Evolutionary conservation across 2,329 filamentous ascomycete species (phyloP).

Genomic region (Fusarium algeriense): DNA sequence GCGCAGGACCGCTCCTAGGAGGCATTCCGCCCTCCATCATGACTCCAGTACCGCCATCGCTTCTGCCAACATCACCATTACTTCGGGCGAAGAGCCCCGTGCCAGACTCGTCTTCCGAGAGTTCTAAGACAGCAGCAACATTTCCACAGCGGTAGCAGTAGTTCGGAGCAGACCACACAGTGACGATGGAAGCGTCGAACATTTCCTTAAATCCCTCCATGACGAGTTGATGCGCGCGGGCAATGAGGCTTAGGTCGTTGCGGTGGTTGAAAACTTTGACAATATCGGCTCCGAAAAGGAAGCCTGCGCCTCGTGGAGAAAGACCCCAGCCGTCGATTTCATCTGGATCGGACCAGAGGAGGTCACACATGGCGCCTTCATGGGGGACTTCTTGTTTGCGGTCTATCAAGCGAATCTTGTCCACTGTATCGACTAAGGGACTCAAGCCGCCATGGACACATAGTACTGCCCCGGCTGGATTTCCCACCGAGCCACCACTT

Average conservation of each 20-base stretch:
- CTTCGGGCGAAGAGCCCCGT: conserved; percentile 76
- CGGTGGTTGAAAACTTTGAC: conserved; percentile 96
- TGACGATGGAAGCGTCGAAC: conserved; percentile 96
- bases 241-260: conserved; percentile 92
- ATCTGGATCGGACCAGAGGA: conserved; percentile 97
- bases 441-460: conserved; percentile 96
- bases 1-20: conserved; percentile 76
- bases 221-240: conserved; percentile 94
- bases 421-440: conserved; percentile 90
- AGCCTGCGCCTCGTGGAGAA: conserved; percentile 92
- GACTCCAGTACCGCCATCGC: conserved; percentile 63
- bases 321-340: conserved; percentile 98
- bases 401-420: conserved; percentile 95
- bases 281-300: conserved; percentile 94
- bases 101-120: conserved; percentile 88
- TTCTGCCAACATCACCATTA: conserved; percentile 75
- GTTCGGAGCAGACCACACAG: conserved; percentile 98
- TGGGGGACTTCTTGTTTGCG: conserved; percentile 98
- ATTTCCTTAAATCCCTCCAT: conserved; percentile 99
- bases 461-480: conserved; percentile 84
- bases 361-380: conserved; percentile 98
- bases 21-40: conserved; percentile 62
- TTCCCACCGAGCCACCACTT: conserved; percentile 72
- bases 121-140: conserved; percentile 92
- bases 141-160: conserved; percentile 98